Evolutionary conservation across 805 yeast genomes (phyloP), one percentile per base, ranked within the genome.

Genomic region (Kazachstania viticola): DNA sequence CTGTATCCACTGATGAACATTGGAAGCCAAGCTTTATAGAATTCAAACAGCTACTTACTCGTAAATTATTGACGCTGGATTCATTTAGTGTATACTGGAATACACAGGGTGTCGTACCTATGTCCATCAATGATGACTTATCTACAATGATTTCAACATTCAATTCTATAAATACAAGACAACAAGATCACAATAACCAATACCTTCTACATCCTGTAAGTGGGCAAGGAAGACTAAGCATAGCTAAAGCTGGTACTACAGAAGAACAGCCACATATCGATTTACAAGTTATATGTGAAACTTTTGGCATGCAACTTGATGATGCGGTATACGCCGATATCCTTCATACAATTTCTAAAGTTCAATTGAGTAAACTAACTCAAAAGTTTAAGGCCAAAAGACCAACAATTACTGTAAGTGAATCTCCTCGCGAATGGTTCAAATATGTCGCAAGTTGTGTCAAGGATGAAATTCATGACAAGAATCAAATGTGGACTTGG

Each of bases 21-120:
- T 91, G 97, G 97, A 58, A 67, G 15, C 91, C 94, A 2, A 77
- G 79, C 14, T 88, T 88, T 53, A 79, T 91, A 18, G 71, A 88
- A 2, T 75, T 78, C 17, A 65, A 79, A 4, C 73, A 74, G 19
- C 50, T 64, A 13, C 64, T 77, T 28, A 74, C 96, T 0, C 71
- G 82, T 42, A 91, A 91, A 51, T 61, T 88, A 28, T 59, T 87
- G 25, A 77, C 82, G 1, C 64, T 91, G 41, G 74, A 78, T 36
- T 71, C 82, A 4, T 62, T 91, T 24, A 73, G 91, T 29, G 61
- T 79, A 29, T 91, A 91, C 49, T 83, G 93, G 84, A 79, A 83
- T 50, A 80, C 94, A 0, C 74, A 77, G 18, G 57, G 74, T 0
- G 42, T 46, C 1, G 59, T 79, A 0, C 15, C 53, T 13, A 11